Evolutionary conservation across 768 basidiomycete species (phyloP), one percentile per base, ranked within the genome.

Genomic region (Kwoniella heveanensis): DNA sequence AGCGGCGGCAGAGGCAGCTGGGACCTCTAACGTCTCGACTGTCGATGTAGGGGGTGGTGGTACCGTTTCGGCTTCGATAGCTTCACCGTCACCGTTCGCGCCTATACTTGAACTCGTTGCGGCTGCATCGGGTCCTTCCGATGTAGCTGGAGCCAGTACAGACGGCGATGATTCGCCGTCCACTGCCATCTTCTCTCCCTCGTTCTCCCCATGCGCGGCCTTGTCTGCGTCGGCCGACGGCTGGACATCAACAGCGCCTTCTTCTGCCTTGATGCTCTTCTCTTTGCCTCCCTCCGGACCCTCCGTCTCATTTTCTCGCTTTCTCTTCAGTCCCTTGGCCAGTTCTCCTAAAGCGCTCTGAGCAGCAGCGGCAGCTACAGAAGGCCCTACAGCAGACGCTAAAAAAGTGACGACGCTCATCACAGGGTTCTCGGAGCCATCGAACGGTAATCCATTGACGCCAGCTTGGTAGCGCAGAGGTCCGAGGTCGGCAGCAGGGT

Each of bases 341-440:
- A 95, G 83, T 61, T 90, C 89, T 49, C 90, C 90, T 64, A 95
- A 80, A 0, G 92, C 93, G 0, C 88, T 88, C 78, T 92, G 92
- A 6, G 96, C 96, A 0, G 94, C 95, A 64, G 92, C 92, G 0
- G 92, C 90, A 2, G 94, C 95, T 3, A 96, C 89, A 0, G 88
- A 88, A 0, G 92, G 92, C 10, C 87, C 87, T 7, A 98, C 89
- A 10, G 94, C 92, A 21, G 67, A 66, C 8, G 96, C 92, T 24
- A 99, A 83, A 83, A 97, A 98, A 1, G 96, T 92, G 21, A 98
- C 94, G 24, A 98, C 96, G 78, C 90, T 92, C 92, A 99, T 92
- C 19, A 99, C 92, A 0, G 96, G 96, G 75, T 98, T 98, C 74
- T 99, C 96, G 4, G 90, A 87, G 77, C 92, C 90, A 71, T 92